Evolutionary conservation across 257 asterid genomes (phyloP).

Genomic region (Jacaranda copaia): DNA sequence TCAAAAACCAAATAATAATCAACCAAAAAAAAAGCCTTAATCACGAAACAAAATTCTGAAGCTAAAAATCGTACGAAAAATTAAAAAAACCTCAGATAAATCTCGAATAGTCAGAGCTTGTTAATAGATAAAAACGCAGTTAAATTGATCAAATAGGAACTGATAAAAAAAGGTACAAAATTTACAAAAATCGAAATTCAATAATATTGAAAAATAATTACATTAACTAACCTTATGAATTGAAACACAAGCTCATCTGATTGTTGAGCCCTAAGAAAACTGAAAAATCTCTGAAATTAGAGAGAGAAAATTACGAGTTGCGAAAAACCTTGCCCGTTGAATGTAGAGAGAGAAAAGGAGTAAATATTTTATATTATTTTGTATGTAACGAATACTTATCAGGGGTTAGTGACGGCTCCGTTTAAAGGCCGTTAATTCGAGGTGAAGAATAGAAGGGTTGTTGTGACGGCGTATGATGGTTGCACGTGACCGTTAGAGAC

Average conservation of each 20-base stretch:
- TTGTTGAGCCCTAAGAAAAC: constrained; percentile 37
- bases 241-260: constrained; percentile 47
- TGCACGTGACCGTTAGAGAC: constrained; percentile 67
- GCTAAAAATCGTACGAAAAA: not conserved
- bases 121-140: constrained; percentile 30
- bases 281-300: constrained; percentile 38
- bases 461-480: constrained; percentile 56
- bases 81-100: constrained; percentile 33
- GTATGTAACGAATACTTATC: constrained; percentile 90
- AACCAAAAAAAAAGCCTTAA: constrained; percentile 37
- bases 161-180: constrained; percentile 26
- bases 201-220: constrained; percentile 34
- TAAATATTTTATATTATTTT: constrained; percentile 57
- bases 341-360: constrained; percentile 54
- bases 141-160: constrained; percentile 48
- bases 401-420: constrained; percentile 75
- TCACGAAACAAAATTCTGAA: constrained; percentile 27
- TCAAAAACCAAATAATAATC: constrained; percentile 41
- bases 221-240: constrained; percentile 49
- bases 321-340: constrained; percentile 89
- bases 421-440: constrained; percentile 50
- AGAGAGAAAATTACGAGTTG: constrained; percentile 54
- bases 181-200: constrained; percentile 18
- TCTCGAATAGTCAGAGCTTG: constrained; percentile 33
- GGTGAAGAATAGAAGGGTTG: not conserved